Conservation (phyloP, 2,329 filamentous ascomycete species). For the Pseudogymnoascus sp. region DNA sequence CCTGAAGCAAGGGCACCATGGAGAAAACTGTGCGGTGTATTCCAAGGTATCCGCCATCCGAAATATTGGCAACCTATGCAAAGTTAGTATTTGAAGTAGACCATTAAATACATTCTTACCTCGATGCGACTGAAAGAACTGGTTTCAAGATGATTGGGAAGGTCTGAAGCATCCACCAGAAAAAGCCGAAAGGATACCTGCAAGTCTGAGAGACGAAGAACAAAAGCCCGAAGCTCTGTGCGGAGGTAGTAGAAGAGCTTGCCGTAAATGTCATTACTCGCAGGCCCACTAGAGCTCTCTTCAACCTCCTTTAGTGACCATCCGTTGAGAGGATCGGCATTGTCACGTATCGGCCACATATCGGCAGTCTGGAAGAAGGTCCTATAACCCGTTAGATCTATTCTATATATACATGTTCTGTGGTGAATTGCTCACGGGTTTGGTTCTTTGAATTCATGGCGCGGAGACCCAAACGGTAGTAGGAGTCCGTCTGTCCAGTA, state of each 20-base stretch:
- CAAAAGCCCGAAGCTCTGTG: conserved; percentile 26
- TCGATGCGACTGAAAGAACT: conserved; percentile 32
- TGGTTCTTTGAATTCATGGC: conserved; percentile 28
- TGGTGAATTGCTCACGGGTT: conserved; percentile 33
- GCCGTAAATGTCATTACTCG: conserved; percentile 33
- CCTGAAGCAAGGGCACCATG: conserved; percentile 30
- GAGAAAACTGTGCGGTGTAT: conserved; percentile 18
- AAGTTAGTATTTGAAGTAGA: neutral
- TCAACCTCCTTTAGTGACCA: conserved; percentile 30
- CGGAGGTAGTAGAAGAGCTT: conserved; percentile 31
- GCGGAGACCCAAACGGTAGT: conserved; percentile 32
- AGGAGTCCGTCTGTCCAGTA: conserved; percentile 35
- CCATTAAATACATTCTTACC: conserved; percentile 21
- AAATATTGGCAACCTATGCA: conserved; percentile 32
- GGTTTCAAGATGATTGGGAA: conserved; percentile 18
- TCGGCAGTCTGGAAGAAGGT: conserved; percentile 28
- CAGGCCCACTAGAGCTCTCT: conserved; percentile 14
- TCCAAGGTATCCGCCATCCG: conserved; percentile 30
- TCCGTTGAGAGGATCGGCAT: conserved; percentile 30
- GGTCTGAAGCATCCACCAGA: conserved; percentile 20
- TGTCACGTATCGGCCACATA: conserved; percentile 33
- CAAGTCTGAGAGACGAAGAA: conserved; percentile 17
- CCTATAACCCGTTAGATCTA: conserved; percentile 18
- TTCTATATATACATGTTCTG: neutral
- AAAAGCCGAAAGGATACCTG: conserved; percentile 25